Base-by-base conservation (phyloP, 2,329 filamentous ascomycete species). In the Fusarium keratoplasticum region DNA sequence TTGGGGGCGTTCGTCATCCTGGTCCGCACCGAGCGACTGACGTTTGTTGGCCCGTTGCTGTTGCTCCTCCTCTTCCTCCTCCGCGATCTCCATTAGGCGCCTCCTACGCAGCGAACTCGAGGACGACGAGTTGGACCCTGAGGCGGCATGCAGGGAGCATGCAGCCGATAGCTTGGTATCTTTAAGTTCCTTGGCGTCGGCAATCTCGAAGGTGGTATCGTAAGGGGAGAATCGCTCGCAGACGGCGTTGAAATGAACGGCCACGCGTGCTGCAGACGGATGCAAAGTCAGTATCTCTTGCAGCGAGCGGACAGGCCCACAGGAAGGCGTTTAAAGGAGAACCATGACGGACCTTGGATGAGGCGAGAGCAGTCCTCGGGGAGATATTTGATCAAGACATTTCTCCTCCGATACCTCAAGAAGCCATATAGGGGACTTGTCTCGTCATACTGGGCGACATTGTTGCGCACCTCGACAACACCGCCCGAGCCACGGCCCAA, bases 401-500 rank as follows among this genome's bases (percentile, higher is more conserved):
- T 98, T 81, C 95, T 91, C 80, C 95, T 91, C 66, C 96, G 89
- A 83, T 98, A 98, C 78, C 94, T 92, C 76, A 99, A 85, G 81
- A 98, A 95, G 62, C 96, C 96, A 80, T 97, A 99, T 57, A 99
- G 86, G 25, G 96, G 96, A 72, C 95, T 96, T 64, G 90, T 89
- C 74, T 98, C 95, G 66, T 94, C 90, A 81, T 97, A 97, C 72
- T 90, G 87, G 68, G 92, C 89, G 76, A 98, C 92, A 66, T 91
- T 89, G 79, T 91, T 91, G 79, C 95, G 93, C 74, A 96, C 91
- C 81, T 98, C 96, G 70, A 91, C 89, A 68, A 98, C 92, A 72
- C 96, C 96, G 75, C 94, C 94, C 75, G 88, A 93, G 59, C 96
- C 96, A 76, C 89, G 90, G 69, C 88, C 90, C 67, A 96, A 87